Evolutionary conservation across 2,329 filamentous ascomycete genomes (phyloP).

Genomic region (Cladosporium sp.): DNA sequence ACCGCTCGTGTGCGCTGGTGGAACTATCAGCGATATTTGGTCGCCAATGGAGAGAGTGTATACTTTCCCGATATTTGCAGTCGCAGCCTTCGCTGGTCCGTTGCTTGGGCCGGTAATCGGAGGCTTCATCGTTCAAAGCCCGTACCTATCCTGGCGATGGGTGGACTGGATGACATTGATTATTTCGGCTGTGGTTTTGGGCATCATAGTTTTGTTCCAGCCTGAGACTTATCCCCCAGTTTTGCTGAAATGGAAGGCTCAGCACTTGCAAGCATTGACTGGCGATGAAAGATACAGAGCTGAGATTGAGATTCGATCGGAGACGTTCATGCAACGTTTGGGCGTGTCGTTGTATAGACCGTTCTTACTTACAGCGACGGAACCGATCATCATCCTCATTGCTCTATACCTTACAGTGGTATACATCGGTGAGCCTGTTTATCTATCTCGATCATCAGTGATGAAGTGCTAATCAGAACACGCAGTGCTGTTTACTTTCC

Average conservation of each 20-base stretch:
- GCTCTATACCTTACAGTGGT: constrained; percentile 48
- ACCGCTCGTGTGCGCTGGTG: constrained; percentile 22
- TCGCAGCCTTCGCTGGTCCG: constrained; percentile 28
- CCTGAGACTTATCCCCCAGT: constrained; percentile 48
- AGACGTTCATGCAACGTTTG: constrained; percentile 16
- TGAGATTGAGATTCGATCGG: neutral
- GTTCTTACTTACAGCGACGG: constrained; percentile 28
- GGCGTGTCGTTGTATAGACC: constrained; percentile 14
- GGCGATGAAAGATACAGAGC: constrained; percentile 18
- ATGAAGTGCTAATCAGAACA: constrained; percentile 52
- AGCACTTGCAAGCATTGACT: constrained; percentile 26
- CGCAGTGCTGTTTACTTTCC: constrained; percentile 52
- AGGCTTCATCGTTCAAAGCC: constrained; percentile 35
- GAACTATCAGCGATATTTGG: constrained; percentile 24
- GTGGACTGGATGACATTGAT: constrained; percentile 38
- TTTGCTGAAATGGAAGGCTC: constrained; percentile 30
- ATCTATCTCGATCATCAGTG: no score
- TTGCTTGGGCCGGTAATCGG: constrained; percentile 40
- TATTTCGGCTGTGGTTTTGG: constrained; percentile 21
- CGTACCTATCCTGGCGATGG: constrained; percentile 39
- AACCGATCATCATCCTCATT: constrained; percentile 45
- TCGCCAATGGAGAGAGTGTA: constrained; percentile 19
- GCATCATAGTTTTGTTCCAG: constrained; percentile 35
- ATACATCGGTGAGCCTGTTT: constrained; percentile 40
- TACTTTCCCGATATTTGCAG: constrained; percentile 20